Evolutionary conservation across 495 filamentous ascomycete species (phyloP), one percentile per base, ranked within the genome.

Genomic region (Tirmania nivea): DNA sequence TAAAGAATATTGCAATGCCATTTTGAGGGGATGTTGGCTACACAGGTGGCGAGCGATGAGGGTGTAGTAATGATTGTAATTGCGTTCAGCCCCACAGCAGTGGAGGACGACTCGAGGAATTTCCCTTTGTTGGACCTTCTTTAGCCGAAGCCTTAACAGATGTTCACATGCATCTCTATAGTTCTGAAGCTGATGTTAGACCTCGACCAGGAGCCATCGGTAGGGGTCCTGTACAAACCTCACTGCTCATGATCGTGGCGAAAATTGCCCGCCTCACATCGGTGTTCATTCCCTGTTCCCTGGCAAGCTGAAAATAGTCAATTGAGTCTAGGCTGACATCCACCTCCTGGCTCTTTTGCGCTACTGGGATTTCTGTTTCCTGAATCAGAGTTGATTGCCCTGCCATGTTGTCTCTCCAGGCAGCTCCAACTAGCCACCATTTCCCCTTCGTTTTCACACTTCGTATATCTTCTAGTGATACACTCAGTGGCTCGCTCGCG

Each of bases 381-480:
- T 34, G 14, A 39, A 60, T 56, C 35, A 64, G 59, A 35, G 63
- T 14, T 54, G 58, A 34, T 3, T 59, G 47, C 9, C 48, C 54
- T 52, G 59, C 52, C 51, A 55, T 53, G 34, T 72, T 78, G 1
- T 76, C 76, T 10, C 69, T 63, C 81, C 86, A 94, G 66, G 86
- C 92, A 11, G 89, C 87, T 48, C 90, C 89, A 21, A 94, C 81
- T 36, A 96, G 75, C 90, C 90, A 96, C 92, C 90, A 96, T 70
- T 94, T 95, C 3, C 90, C 90, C 66, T 83, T 85, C 58, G 81
- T 86, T 19, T 86, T 79, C 2, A 78, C 80, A 53, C 89, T 73
- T 52, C 74, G 74, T 55, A 96, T 84, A 61, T 96, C 90, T 25
- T 75, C 69, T 6, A 94, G 72, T 10, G 82, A 77, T 51, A 93